Conservation (phyloP, 2,329 filamentous ascomycete species). For the Ascochyta viciae-villosae region DNA sequence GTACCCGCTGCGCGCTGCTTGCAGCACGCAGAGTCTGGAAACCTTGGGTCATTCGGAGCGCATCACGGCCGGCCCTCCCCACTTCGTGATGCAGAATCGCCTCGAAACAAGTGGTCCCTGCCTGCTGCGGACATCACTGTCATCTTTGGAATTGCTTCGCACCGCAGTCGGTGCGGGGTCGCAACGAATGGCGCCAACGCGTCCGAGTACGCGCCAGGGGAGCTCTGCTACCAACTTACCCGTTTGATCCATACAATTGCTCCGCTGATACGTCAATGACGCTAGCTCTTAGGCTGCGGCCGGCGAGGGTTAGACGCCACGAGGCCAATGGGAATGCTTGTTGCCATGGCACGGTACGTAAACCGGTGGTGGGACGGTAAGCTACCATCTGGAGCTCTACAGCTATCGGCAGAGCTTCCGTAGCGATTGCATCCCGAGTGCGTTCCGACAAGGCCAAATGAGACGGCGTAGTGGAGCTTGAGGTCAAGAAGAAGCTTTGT, state of each 20-base stretch:
- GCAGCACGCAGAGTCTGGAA: conserved; percentile 22
- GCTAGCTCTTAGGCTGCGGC: conserved; percentile 20
- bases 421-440: conserved; percentile 17
- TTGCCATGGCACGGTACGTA: conserved; percentile 27
- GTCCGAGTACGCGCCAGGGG: conserved; percentile 29
- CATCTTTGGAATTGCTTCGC: conserved; percentile 43
- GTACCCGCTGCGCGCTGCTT: conserved; percentile 28
- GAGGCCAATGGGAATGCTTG: conserved; percentile 19
- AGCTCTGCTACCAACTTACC: conserved; percentile 17
- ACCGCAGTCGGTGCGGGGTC: conserved; percentile 45
- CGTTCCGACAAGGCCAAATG: conserved; percentile 21
- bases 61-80: conserved; percentile 40
- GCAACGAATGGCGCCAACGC: conserved; percentile 41
- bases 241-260: conserved; percentile 21
- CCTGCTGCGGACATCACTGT: conserved; percentile 37
- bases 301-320: conserved; percentile 5
- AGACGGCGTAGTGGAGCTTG: conserved; percentile 10
- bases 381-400: conserved; percentile 15
- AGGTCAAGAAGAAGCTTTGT: neutral
- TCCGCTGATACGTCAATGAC: conserved; percentile 21
- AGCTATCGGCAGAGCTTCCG: conserved; percentile 18
- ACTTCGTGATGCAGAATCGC: conserved; percentile 38
- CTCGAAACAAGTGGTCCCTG: conserved; percentile 30
- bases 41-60: conserved; percentile 32
- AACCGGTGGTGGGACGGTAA: conserved; percentile 13